Evolutionary conservation across 805 yeast species (phyloP), one percentile per base, ranked within the genome.

Genomic region (Metschnikowia colocasiae): DNA sequence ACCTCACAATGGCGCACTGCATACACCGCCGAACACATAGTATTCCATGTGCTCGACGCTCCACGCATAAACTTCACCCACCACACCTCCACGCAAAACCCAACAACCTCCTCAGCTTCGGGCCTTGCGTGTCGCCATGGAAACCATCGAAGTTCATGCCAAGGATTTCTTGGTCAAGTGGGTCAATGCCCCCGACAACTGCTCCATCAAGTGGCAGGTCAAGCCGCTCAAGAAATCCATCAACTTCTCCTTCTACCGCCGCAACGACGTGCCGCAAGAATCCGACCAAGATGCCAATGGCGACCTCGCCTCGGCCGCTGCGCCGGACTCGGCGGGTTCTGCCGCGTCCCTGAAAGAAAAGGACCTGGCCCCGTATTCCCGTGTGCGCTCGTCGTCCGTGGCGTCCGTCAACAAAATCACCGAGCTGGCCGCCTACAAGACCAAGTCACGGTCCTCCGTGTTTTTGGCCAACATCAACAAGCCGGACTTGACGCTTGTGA

Each of bases 151-250:
- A 65, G 81, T 94, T 20, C 95, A 91, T 58, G 83, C 95, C 42
- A 86, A 88, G 64, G 85, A 94, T 48, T 92, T 87, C 59, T 80
- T 90, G 52, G 87, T 91, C 59, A 88, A 92, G 57, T 94, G 98
- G 98, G 82, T 91, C 46, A 79, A 82, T 52, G 86, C 87, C 6
- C 85, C 87, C 0, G 85, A 80, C 33, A 78, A 81, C 49, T 77
- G 83, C 26, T 63, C 74, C 16, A 78, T 92, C 37, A 79, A 79
- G 51, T 92, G 94, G 86, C 91, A 85, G 60, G 75, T 90, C 44
- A 84, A 83, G 58, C 97, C 98, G 1, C 63, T 84, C 46, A 71
- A 68, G 49, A 68, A 63, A 51, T 70, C 75, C 13, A 65, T 73
- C 49, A 71, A 68, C 49, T 67, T 73, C 48, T 66, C 71, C 16